phyloP scores from a whole-genome alignment of 345 rosid species.

The Citrus unshiu region DNA sequence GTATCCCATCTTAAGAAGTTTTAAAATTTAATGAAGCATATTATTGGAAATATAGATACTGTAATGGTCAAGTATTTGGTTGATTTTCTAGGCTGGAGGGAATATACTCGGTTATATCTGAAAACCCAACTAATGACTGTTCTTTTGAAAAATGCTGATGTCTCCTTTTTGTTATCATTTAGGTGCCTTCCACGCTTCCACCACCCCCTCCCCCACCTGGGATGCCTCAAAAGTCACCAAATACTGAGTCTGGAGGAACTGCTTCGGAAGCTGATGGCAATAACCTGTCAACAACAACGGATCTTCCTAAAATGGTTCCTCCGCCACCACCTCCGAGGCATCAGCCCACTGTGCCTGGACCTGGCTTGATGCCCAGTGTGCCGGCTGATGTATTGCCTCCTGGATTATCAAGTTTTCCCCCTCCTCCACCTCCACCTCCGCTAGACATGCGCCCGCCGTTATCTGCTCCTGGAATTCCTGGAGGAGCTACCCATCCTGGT shows the following conservation, averaged over 20 bases:
- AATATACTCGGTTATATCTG: not conserved
- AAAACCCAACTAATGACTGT: not conserved
- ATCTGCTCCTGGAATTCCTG: constrained; percentile 47
- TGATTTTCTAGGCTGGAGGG: not conserved
- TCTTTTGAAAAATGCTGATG: not conserved
- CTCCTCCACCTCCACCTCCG: constrained; percentile 85
- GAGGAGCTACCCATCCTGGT: constrained; percentile 55
- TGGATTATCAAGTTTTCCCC: constrained; percentile 69
- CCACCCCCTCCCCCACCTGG: constrained; percentile 72
- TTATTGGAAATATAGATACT: not conserved
- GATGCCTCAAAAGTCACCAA: constrained; percentile 39
- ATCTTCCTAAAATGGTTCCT: constrained; percentile 53
- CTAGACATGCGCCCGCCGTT: constrained; percentile 47
- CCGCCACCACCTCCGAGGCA: constrained; percentile 86
- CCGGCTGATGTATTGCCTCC: constrained; percentile 65
- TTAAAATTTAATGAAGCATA: not conserved
- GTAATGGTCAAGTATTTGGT: not conserved
- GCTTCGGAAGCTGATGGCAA: constrained; percentile 41
- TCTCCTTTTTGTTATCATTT: constrained; percentile 15
- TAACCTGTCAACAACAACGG: constrained; percentile 40
- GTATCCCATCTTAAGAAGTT: not conserved
- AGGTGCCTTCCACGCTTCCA: constrained; percentile 46
- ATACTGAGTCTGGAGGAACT: constrained; percentile 42
- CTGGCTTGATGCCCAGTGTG: constrained; percentile 35
- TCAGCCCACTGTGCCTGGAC: constrained; percentile 48